Evolutionary conservation across 805 yeast species (phyloP).

Genomic region (Saturnispora galanensis): DNA sequence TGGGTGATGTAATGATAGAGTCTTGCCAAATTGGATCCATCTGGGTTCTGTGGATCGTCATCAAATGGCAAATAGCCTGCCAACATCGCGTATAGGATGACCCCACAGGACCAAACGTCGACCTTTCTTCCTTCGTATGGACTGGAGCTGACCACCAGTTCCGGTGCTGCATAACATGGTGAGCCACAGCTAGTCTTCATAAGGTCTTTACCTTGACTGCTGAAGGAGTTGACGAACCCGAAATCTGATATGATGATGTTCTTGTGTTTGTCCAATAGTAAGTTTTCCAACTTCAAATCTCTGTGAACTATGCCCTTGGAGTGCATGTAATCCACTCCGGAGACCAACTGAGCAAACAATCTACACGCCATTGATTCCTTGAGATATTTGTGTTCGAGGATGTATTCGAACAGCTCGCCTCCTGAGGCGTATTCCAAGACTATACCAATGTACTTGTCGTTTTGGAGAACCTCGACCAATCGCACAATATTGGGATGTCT

Average conservation of each 20-base stretch:
- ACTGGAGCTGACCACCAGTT: conserved; percentile 74
- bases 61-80: conserved; percentile 97
- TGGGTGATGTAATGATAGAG: conserved; percentile 85
- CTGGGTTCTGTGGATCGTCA: conserved; percentile 94
- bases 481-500: conserved; percentile 92
- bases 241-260: conserved; percentile 83
- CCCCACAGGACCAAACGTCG: conserved; percentile 96
- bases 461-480: conserved; percentile 85
- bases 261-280: conserved; percentile 73
- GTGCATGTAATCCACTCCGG: conserved; percentile 88
- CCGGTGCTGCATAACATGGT: conserved; percentile 99
- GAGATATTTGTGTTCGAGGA: conserved; percentile 72
- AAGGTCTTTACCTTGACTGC: conserved; percentile 45
- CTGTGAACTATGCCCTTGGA: conserved; percentile 72
- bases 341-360: conserved; percentile 83
- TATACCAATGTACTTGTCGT: conserved; percentile 91
- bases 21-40: conserved; percentile 86
- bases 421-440: conserved; percentile 96
- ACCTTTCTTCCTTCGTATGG: conserved; percentile 90
- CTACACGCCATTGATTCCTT: conserved; percentile 83
- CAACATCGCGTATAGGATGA: conserved; percentile 89
- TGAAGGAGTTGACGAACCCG: conserved; percentile 88
- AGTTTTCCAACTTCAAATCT: conserved; percentile 66
- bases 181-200: conserved; percentile 97
- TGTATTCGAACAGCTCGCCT: conserved; percentile 92